Evolutionary conservation across 169 alveolate species (phyloP), one percentile per base, ranked within the genome.

Genomic region (Neospora caninum): DNA sequence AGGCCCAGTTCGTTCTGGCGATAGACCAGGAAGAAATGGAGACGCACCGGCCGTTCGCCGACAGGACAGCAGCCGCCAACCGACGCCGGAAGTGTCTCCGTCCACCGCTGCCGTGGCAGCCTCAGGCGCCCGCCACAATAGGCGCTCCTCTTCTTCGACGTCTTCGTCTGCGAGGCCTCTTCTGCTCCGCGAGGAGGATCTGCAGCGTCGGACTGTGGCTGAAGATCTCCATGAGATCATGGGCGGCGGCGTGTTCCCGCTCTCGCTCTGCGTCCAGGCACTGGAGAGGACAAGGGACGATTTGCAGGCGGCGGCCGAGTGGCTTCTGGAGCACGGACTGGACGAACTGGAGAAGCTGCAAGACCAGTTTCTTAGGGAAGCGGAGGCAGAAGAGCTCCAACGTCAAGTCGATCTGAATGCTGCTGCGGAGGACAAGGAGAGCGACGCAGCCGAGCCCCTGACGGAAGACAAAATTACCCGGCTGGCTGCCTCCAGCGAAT

Each of bases 161-260:
- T 7, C 92, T 10, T 31, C 41, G 38, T 18, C 80, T 38, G 25
- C 87, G 36, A 10, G 38, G 41, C 54, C 45, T 18, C 54, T 7
- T 84, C 93, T 39, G 82, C 88, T 95, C 16, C 67, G 88, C 54
- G 93, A 95, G 70, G 92, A 84, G 58, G 96, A 91, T n/a, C 91
- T 94, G 84, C 93, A 95, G 94, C 95, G 97, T 49, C 92, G 96
- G 29, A 95, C 94, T 34, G 80, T 95, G 39, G 97, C 97, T 0
- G 94, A 87, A 80, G 93, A 91, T 2, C 94, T 95, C 29, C 91
- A 83, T 16, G 97, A 95, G 73, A 84, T 95, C 82, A 95, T 95
- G 95, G 96, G 96, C 0, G 92, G 94, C 45, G 89, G 95, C 10
- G 36, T 92, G 54, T 92, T 93, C 70, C 97, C 97, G 58, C 43